Evolutionary conservation across 176 grass and related monocot genomes (phyloP).

Genomic region (Leersia perrieri): DNA sequence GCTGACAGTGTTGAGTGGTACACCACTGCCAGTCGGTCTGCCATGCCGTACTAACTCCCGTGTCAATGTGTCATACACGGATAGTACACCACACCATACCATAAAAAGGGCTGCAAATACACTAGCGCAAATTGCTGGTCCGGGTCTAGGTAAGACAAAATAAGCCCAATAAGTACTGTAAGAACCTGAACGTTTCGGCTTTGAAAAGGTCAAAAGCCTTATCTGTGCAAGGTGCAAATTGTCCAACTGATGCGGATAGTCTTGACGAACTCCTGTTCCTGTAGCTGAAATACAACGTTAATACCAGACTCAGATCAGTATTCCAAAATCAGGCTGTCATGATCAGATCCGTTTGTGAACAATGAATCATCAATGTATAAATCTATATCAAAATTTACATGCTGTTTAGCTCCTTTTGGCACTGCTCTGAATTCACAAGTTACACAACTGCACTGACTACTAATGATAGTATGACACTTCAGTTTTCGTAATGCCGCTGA

Average conservation of each 20-base stretch:
- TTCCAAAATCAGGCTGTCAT: neutral
- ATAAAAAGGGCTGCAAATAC: too few relatives aligned
- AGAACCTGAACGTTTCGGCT: neutral
- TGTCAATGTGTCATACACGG: too few relatives aligned
- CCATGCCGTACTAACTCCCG: neutral
- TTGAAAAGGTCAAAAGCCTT: neutral
- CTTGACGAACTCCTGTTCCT: too few relatives aligned
- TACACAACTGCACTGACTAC: neutral
- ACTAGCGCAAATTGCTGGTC: neutral
- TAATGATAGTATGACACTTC: neutral
- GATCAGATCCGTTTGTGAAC: neutral
- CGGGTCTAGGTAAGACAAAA: neutral
- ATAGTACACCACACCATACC: too few relatives aligned
- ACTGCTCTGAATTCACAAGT: neutral
- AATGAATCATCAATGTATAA: neutral
- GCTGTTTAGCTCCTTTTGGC: neutral
- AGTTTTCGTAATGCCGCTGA: neutral
- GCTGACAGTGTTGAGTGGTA: too few relatives aligned
- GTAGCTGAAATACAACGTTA: neutral
- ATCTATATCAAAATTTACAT: neutral
- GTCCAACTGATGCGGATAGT: neutral
- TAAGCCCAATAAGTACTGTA: neutral
- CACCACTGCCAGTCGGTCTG: neutral
- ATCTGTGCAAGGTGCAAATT: too few relatives aligned
- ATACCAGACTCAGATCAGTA: neutral